Base-by-base conservation (phyloP, 176 grass and related monocot species). In the Zizania latifolia region DNA sequence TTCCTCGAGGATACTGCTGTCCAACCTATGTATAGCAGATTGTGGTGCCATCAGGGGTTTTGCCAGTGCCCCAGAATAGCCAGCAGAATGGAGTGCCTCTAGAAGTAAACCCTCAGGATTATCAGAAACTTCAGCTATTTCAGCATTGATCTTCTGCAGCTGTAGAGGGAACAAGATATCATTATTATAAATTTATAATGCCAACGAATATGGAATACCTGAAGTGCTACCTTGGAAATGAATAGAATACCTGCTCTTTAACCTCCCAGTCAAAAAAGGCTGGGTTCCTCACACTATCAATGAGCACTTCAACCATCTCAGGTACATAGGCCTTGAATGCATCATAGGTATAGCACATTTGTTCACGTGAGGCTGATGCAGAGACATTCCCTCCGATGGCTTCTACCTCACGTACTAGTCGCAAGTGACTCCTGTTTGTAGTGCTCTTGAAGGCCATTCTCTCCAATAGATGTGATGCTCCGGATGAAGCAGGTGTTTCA, bases 341-440 rank as follows among this genome's bases (percentile, higher is more conserved):
- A 87, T 96, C 86, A 85, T 87, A 96, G 38, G 83, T 96, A 76
- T 92, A 96, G 63, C 89, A 76, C 89, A 96, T 96, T 59, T 96
- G 92, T 69, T 89, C 92, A 78, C 86, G 84, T 15, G 89, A 96
- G 69, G 89, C 89, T 30, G 92, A 85, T 67, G 92, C 89, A 12
- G 84, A 83, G 19, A 96, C 74, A 87, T 85, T 92, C 68, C 89
- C 92, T 31, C 92, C 92, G 19, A 96, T 89, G 62, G 89, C 86
- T 85, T 96, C 86, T 17, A 87, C 87, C 85, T 96, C 92, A 63
- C 86, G 89, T 62, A 96, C 87, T 50, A 96, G 41, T 33, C 89
- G 89, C 51, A 96, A 77, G 58, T 96, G 89, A 71, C 81, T 92
- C 61, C 92, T 71, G 36, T 96, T 96, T 46, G 65, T 73, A 41